Percentiles rank a stretch among this genome's conserved stretches.
Conservation (phyloP, 495 filamentous ascomycete species). For the Sabuloglossum arenarium region DNA sequence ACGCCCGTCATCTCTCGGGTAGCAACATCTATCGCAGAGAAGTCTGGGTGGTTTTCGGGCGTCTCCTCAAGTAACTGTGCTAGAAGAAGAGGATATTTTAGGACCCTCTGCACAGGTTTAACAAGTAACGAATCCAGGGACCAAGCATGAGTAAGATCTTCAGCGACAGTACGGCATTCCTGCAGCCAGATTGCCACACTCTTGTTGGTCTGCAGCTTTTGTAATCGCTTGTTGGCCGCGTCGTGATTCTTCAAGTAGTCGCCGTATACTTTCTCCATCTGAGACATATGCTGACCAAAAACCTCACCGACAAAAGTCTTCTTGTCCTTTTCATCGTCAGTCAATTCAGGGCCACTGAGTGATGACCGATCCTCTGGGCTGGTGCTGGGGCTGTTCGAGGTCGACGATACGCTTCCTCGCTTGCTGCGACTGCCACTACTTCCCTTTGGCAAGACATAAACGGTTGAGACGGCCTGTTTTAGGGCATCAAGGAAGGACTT, state of each 20-base stretch:
- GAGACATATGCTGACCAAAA: slow-evolving; percentile 48
- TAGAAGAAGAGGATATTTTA: slow-evolving; percentile 80
- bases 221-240: slow-evolving; percentile 56
- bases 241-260: slow-evolving; percentile 77
- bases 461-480: slow-evolving; percentile 48
- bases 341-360: slow-evolving; percentile 20
- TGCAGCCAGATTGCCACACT: slow-evolving; percentile 77
- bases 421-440: slow-evolving; percentile 24
- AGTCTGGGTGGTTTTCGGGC: slow-evolving; percentile 64
- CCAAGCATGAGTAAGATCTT: slow-evolving; percentile 83
- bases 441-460: slow-evolving; percentile 44
- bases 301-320: slow-evolving; percentile 58
- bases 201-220: slow-evolving; percentile 45
- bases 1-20: slow-evolving; percentile 43
- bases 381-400: slow-evolving; percentile 19
- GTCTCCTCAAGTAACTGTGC: slow-evolving; percentile 58
- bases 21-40: slow-evolving; percentile 39
- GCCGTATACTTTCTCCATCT: slow-evolving; percentile 70
- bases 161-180: slow-evolving; percentile 72
- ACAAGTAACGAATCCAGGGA: slow-evolving; percentile 82
- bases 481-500: slow-evolving; percentile 54
- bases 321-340: slow-evolving; percentile 50
- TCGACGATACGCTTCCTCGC: slow-evolving; percentile 24
- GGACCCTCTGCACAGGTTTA: slow-evolving; percentile 81
- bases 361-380: slow-evolving; percentile 16